phyloP scores from a whole-genome alignment of 805 yeast species.

The Candida krabiensis region DNA sequence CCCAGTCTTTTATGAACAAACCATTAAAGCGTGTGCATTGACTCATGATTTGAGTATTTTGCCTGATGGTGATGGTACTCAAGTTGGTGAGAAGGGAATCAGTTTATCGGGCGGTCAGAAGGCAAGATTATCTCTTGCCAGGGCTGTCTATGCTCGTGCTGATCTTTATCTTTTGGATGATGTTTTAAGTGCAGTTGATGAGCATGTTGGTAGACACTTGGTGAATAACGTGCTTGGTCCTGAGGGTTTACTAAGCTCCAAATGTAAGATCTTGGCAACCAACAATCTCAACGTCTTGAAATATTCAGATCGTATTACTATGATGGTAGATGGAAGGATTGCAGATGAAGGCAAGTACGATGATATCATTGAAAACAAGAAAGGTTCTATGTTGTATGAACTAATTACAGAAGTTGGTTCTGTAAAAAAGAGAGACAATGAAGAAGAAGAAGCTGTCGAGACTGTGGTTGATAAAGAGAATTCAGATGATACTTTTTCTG shows the following conservation, averaged over 20 bases:
- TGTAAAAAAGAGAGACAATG: constrained; percentile 29
- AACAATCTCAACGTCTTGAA: constrained; percentile 81
- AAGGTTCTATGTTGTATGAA: constrained; percentile 49
- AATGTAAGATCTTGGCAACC: constrained; percentile 80
- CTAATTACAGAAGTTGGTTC: constrained; percentile 66
- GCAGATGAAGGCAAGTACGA: constrained; percentile 65
- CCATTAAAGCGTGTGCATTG: constrained; percentile 85
- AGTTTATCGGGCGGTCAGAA: constrained; percentile 95
- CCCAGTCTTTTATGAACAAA: constrained; percentile 72
- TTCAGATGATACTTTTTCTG: constrained; percentile 16
- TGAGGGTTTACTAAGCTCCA: constrained; percentile 69
- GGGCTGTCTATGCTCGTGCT: constrained; percentile 92
- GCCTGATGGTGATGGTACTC: constrained; percentile 83
- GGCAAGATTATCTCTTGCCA: constrained; percentile 86
- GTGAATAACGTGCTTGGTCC: constrained; percentile 82
- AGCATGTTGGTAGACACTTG: constrained; percentile 86
- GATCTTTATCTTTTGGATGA: constrained; percentile 88
- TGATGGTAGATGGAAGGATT: constrained; percentile 69
- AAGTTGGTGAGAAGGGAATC: constrained; percentile 95
- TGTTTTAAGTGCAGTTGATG: constrained; percentile 93
- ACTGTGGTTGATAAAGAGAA: constrained; percentile 17
- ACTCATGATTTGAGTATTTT: constrained; percentile 70
- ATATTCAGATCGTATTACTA: constrained; percentile 66
- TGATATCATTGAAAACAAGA: constrained; percentile 39
- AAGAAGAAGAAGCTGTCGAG: constrained; percentile 11